phyloP scores from a whole-genome alignment of 2,329 filamentous ascomycete species.

The Rutstroemia sp. region DNA sequence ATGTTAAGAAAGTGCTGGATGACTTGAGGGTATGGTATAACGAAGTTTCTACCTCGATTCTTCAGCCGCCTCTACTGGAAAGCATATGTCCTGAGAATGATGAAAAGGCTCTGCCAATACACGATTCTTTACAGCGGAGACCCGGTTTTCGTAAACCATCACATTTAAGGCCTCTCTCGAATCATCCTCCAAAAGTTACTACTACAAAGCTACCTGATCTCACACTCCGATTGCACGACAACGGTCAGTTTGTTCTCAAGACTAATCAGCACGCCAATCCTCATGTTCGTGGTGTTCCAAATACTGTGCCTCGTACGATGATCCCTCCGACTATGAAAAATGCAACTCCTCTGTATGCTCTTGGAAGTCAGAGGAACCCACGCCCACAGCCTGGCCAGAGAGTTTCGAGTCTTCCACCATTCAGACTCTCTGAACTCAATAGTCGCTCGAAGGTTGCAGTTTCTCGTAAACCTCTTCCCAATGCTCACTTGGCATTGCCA shows the following conservation, averaged over 20 bases:
- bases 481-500: background rate
- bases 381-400: background rate
- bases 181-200: background rate
- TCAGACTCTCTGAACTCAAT: too few relatives aligned
- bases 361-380: background rate
- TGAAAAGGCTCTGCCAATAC: background rate
- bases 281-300: too few relatives aligned
- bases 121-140: background rate
- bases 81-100: background rate
- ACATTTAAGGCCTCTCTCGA: background rate
- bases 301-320: too few relatives aligned
- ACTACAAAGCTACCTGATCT: background rate
- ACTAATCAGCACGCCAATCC: too few relatives aligned
- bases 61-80: background rate
- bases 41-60: constrained; percentile 5
- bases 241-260: too few relatives aligned
- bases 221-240: too few relatives aligned
- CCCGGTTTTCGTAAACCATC: too few relatives aligned
- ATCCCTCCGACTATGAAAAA: background rate
- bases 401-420: background rate
- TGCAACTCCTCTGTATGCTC: background rate
- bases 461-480: background rate
- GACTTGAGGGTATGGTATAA: constrained; percentile 2
- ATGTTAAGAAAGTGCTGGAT: constrained; percentile 8
- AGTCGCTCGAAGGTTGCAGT: background rate